Evolutionary conservation across 768 basidiomycete genomes (phyloP).

Genomic region (Mycena capillaripes): DNA sequence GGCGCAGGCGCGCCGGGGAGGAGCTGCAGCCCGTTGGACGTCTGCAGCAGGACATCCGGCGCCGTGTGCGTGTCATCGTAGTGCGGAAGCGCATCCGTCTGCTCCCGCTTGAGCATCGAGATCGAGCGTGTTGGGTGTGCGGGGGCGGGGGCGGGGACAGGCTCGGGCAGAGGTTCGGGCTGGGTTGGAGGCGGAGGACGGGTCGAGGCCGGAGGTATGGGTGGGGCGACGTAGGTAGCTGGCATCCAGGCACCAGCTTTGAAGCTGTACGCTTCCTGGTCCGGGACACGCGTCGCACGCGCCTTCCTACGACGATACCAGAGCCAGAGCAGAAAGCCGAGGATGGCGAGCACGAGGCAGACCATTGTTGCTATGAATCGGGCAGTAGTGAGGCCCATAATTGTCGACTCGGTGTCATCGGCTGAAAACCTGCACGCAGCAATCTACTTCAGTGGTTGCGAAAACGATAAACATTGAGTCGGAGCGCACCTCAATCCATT

Average conservation of each 20-base stretch:
- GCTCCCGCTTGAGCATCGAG: constrained; percentile 11
- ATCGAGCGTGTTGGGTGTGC: not conserved
- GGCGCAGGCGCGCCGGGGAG: not conserved
- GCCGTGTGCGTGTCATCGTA: not conserved
- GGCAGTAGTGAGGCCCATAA: not conserved
- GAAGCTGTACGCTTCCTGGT: not conserved
- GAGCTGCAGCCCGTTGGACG: not conserved
- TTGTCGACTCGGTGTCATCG: not conserved
- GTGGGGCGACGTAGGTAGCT: not conserved
- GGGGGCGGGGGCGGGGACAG: not conserved
- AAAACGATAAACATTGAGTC: not conserved
- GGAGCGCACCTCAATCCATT: not conserved
- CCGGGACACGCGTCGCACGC: not conserved
- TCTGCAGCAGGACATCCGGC: constrained; percentile 4
- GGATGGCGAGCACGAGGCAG: not conserved
- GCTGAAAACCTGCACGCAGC: not conserved
- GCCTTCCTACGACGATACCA: not conserved
- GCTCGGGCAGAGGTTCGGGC: too few relatives aligned
- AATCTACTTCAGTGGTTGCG: not conserved
- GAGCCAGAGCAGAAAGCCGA: not conserved
- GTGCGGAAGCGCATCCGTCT: not conserved
- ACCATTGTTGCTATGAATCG: not conserved
- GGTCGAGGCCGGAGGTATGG: not conserved
- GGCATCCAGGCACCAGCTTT: not conserved
- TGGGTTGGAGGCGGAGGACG: too few relatives aligned